Percentiles rank a stretch among this genome's conserved stretches.
phyloP scores from a whole-genome alignment of 495 filamentous ascomycete genomes.

The Neurospora cerealis region DNA sequence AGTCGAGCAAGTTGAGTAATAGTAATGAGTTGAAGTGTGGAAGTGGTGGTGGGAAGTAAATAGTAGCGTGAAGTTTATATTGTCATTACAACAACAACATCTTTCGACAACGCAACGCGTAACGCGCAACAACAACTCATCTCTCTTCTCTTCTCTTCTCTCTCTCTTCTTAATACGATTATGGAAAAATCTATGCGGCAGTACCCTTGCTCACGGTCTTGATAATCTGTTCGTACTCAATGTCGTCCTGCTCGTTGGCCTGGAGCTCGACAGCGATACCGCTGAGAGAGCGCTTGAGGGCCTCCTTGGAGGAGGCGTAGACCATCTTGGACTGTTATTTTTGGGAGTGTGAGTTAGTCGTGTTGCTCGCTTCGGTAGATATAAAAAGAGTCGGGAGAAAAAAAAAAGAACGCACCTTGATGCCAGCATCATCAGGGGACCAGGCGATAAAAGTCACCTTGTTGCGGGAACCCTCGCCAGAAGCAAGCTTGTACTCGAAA shows the following conservation, averaged over 20 bases:
- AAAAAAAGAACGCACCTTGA: constrained; percentile 54
- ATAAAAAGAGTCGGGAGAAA: neutral
- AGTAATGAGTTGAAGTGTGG: neutral
- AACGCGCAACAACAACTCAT: neutral
- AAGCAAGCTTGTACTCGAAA: constrained; percentile 70
- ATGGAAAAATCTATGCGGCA: constrained; percentile 22
- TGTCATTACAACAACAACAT: neutral
- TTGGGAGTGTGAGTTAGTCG: neutral
- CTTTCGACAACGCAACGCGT: neutral
- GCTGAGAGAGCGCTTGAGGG: constrained; percentile 76
- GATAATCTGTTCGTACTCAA: constrained; percentile 74
- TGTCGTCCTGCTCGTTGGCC: constrained; percentile 84
- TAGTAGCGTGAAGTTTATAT: neutral
- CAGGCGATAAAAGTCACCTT: constrained; percentile 96
- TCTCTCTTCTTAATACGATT: neutral
- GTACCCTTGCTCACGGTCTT: constrained; percentile 69
- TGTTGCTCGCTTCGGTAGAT: neutral
- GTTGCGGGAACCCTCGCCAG: constrained; percentile 75
- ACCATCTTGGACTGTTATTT: constrained; percentile 71
- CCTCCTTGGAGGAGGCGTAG: constrained; percentile 92
- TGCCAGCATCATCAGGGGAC: constrained; percentile 75
- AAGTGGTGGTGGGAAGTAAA: neutral
- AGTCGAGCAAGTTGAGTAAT: neutral
- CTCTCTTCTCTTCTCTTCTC: neutral
- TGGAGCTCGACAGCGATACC: constrained; percentile 76